Conservation (phyloP, 352 stramenopile genomes). For the Pseudoperonospora humuli region DNA sequence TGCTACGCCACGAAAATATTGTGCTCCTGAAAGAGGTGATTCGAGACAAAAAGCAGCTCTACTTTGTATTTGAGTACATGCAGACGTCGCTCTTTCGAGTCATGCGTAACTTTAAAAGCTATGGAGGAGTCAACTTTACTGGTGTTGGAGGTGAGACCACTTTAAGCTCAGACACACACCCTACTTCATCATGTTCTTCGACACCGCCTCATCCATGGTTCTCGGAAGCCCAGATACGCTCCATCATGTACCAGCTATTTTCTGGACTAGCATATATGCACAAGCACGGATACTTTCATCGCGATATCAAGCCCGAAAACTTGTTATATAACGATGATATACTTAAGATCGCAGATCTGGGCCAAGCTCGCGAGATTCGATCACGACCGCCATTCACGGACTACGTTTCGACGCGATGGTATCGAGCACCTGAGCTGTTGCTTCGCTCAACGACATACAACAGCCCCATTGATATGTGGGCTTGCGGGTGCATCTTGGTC, state of each 20-base stretch:
- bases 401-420: conserved; percentile 76
- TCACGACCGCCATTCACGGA: conserved; percentile 62
- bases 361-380: conserved; percentile 65
- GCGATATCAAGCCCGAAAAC: too few relatives aligned
- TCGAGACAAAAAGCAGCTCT: conserved; percentile 80
- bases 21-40: conserved; percentile 83
- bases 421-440: conserved; percentile 65
- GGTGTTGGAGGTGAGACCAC: too few relatives aligned
- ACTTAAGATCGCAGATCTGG: conserved; percentile 71
- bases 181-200: too few relatives aligned
- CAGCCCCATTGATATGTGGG: conserved; percentile 76
- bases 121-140: too few relatives aligned
- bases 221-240: too few relatives aligned
- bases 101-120: conserved; percentile 43
- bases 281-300: too few relatives aligned
- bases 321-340: conserved; percentile 52
- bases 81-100: conserved; percentile 71
- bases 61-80: conserved; percentile 87
- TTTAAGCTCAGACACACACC: too few relatives aligned
- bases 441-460: conserved; percentile 67
- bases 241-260: too few relatives aligned
- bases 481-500: conserved; percentile 76
- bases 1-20: conserved; percentile 78
- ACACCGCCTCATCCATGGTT: too few relatives aligned
- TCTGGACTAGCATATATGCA: too few relatives aligned